phyloP scores from a whole-genome alignment of 805 yeast genomes.

The Alloascoidea africana region DNA sequence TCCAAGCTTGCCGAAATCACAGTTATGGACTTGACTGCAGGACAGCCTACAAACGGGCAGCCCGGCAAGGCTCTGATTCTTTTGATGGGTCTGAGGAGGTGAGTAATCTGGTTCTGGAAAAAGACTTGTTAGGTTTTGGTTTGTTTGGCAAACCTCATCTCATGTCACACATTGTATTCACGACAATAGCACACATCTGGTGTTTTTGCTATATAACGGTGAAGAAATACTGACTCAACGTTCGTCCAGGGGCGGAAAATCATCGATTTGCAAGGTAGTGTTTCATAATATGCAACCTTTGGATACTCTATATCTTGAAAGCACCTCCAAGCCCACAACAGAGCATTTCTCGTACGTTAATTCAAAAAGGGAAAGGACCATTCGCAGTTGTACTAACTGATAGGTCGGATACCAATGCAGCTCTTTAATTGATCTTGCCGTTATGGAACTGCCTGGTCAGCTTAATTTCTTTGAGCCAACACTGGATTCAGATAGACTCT shows the following conservation, averaged over 20 bases:
- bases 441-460: slow-evolving; percentile 94
- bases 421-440: slow-evolving; percentile 72
- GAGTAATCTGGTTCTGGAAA: no score
- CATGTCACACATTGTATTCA: no score
- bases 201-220: neutral
- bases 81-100: slow-evolving; percentile 73
- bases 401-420: no score
- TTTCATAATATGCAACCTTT: slow-evolving; percentile 94
- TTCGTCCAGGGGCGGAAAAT: slow-evolving; percentile 56
- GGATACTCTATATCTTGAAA: slow-evolving; percentile 80
- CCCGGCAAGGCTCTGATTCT: slow-evolving; percentile 62
- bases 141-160: no score
- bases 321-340: slow-evolving; percentile 78
- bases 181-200: no score
- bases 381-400: no score
- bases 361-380: no score
- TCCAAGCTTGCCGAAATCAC: no score
- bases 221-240: no score
- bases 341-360: slow-evolving; percentile 51
- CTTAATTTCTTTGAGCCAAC: slow-evolving; percentile 76
- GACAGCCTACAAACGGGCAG: slow-evolving; percentile 15
- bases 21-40: no score
- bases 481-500: slow-evolving; percentile 63
- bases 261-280: slow-evolving; percentile 90
- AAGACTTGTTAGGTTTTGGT: no score